A percentile compares a stretch with the other conserved stretches of the same genome.
phyloP scores from a whole-genome alignment of 805 yeast genomes.

The Wickerhamiella sorbophila region DNA sequence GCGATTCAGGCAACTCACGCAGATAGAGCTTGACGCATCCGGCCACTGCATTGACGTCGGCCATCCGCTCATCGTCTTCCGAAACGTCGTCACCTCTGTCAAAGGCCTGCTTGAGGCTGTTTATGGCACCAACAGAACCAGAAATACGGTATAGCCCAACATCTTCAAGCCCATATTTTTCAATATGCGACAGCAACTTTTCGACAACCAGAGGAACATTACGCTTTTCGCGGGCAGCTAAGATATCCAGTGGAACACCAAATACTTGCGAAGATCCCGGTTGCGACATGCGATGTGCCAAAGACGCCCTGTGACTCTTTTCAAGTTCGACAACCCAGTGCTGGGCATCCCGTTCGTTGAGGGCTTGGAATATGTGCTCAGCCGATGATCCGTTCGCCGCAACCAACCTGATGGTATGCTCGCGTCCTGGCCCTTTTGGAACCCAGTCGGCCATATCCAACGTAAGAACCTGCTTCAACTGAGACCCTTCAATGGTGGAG shows the following conservation, averaged over 20 bases:
- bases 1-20: conserved; percentile 76
- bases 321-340: conserved; percentile 47
- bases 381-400: not conserved
- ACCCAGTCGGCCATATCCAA: conserved; percentile 33
- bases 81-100: conserved; percentile 35
- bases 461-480: conserved; percentile 36
- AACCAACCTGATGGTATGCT: not conserved
- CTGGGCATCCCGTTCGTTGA: conserved; percentile 43
- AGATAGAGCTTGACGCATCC: conserved; percentile 74
- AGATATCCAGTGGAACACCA: conserved; percentile 70
- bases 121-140: conserved; percentile 46
- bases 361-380: conserved; percentile 44
- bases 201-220: conserved; percentile 52
- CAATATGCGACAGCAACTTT: conserved; percentile 58
- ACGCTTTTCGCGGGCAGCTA: conserved; percentile 58
- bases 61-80: conserved; percentile 43
- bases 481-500: conserved; percentile 24
- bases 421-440: conserved; percentile 17
- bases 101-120: conserved; percentile 38
- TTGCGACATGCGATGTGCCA: conserved; percentile 5
- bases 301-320: conserved; percentile 4
- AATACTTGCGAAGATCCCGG: conserved; percentile 40
- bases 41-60: conserved; percentile 74
- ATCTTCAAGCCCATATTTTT: conserved; percentile 75
- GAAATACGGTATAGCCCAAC: conserved; percentile 76